phyloP scores from a whole-genome alignment of 352 stramenopile genomes.

The Globisporangium abappressorium region DNA sequence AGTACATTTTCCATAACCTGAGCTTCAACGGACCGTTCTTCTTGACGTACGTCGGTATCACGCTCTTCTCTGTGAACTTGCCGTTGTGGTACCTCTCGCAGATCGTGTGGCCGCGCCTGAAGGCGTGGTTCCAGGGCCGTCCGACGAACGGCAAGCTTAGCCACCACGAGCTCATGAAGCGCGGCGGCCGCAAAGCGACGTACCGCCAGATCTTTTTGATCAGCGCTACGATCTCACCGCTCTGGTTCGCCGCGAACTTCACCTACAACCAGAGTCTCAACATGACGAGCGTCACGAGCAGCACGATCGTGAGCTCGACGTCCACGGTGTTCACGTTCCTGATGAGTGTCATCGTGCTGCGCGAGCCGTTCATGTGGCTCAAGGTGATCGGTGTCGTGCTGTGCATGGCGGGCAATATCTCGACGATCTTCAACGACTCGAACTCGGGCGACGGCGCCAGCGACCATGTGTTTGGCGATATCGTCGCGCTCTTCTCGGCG shows the following conservation, averaged over 20 bases:
- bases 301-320: constrained; percentile 93
- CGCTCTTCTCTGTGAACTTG: constrained; percentile 83
- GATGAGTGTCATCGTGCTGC: constrained; percentile 78
- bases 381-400: constrained; percentile 88
- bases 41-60: constrained; percentile 86
- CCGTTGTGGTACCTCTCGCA: constrained; percentile 71
- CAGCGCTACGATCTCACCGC: constrained; percentile 69
- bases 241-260: constrained; percentile 96
- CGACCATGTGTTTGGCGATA: constrained; percentile 56
- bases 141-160: constrained; percentile 39
- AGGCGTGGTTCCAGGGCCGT: constrained; percentile 34
- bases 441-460: constrained; percentile 24
- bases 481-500: constrained; percentile 68
- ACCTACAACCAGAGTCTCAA: constrained; percentile 93
- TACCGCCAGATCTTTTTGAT: constrained; percentile 44
- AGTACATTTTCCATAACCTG: constrained; percentile 88
- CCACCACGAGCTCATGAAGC: constrained; percentile 30
- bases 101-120: constrained; percentile 36
- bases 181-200: constrained; percentile 30
- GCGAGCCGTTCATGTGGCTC: constrained; percentile 77
- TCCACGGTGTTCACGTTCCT: constrained; percentile 94
- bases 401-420: constrained; percentile 89
- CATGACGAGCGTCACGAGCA: constrained; percentile 92
- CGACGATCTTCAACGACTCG: constrained; percentile 83
- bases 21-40: constrained; percentile 87